Evolutionary conservation across 225 moss, liverwort and hornwort genomes (phyloP), one percentile per base, ranked within the genome.

Genomic region (Neckera pumila): DNA sequence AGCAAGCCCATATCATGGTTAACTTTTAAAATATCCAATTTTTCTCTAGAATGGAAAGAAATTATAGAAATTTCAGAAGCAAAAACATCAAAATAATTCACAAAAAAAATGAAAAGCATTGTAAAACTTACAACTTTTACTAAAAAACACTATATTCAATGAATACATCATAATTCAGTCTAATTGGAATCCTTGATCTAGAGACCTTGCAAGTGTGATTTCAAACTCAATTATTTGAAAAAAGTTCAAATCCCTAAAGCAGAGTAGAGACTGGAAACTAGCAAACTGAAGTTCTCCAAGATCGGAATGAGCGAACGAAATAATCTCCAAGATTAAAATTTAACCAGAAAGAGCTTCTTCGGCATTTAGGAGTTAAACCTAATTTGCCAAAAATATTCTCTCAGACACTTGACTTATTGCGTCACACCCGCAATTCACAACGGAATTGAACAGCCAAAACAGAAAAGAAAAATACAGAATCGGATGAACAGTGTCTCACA

Each of bases 401-500:
- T 85, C 85, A 85, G 54, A 25, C 45, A 58, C 30, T 49, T 59
- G n/a, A 38, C 47, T 31, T 47, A 42, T 36, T 34, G 22, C 51
- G 59, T 57, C 76, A 56, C 81, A 62, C 54, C 69, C 43, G 38
- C 54, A 83, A 56, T 76, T 27, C 81, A 85, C 17, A 81, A 70
- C 45, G 40, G 42, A 89, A 74, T 65, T 17, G 65, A 56, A 81
- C 59, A 78, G 66, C 22, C 34, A 40, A 56, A 51, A 65, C 19
- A 27, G 28, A 47, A 34, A 13, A 25, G 31, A 82, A 47, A 78
- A 74, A 6, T 3, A 12, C 30, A 65, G 58, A 59, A 43, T 54
- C 66, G 14, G 26, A 65, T 64, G 33, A 62, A 53, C 13, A 31
- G 78, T 21, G 74, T 34, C 86, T 85, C 88, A 99, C 98, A 89